A percentile compares a stretch with the other conserved stretches of the same genome.
Conservation (phyloP, 129 eudicot species). For the Tagetes patula region DNA sequence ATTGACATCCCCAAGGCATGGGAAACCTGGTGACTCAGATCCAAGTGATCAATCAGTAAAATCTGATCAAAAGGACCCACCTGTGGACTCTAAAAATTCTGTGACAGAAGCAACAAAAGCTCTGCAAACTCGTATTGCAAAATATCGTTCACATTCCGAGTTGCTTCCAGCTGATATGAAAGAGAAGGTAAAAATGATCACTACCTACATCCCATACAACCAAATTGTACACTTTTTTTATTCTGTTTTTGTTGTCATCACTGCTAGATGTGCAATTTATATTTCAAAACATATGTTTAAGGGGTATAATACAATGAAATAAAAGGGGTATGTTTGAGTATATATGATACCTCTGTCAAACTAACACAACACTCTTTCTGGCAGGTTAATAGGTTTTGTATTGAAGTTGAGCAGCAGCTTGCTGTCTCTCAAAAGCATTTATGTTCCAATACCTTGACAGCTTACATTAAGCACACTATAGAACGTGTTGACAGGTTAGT, state of each 20-base stretch:
- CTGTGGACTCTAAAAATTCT: slow-evolving; percentile 37
- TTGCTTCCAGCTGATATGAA: slow-evolving; percentile 46
- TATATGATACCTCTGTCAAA: neutral
- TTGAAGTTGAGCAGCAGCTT: neutral
- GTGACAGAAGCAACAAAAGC: slow-evolving; percentile 49
- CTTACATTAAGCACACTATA: neutral
- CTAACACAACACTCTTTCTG: neutral
- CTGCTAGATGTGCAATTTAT: neutral
- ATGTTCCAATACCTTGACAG: neutral
- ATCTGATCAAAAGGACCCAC: neutral
- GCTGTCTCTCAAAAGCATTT: neutral
- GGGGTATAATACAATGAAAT: neutral
- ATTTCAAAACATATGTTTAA: neutral
- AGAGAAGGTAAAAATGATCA: slow-evolving; percentile 29
- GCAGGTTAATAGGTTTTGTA: neutral
- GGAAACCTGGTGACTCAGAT: neutral
- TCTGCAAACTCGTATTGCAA: slow-evolving; percentile 46
- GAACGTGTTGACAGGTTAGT: neutral
- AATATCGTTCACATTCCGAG: slow-evolving; percentile 42
- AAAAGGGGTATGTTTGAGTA: neutral
- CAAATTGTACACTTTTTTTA: neutral
- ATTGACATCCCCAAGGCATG: neutral
- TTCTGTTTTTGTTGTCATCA: neutral
- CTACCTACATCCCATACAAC: too few relatives aligned
- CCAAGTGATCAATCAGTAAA: too few relatives aligned